Conservation (phyloP, 106 monocot species). For the Gastrodia elata region DNA sequence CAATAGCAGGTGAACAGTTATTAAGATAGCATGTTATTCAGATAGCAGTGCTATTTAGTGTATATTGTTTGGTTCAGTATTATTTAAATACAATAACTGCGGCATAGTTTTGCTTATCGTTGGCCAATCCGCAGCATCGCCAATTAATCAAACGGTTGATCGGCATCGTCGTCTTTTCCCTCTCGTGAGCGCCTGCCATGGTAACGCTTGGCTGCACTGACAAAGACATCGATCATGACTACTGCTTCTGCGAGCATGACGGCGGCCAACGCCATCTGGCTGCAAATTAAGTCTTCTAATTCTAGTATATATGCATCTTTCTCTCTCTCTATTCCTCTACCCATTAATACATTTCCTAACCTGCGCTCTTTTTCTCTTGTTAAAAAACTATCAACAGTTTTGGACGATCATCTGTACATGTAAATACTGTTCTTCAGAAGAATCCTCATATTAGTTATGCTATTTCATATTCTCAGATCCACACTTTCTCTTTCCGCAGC, state of each 20-base stretch:
- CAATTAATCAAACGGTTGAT: too few species aligned
- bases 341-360: not conserved
- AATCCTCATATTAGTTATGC: not conserved
- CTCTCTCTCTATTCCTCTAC: not conserved
- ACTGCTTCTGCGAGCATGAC: conserved; percentile 15
- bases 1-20: too few species aligned
- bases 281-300: conserved; percentile 37
- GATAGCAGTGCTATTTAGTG: too few species aligned
- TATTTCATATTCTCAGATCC: not conserved
- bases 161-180: not conserved
- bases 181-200: not conserved
- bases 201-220: not conserved
- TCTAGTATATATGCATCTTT: conserved; percentile 16
- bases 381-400: conserved; percentile 21
- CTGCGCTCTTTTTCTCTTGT: not conserved
- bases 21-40: too few species aligned
- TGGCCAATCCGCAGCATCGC: too few species aligned
- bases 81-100: too few species aligned
- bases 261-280: conserved; percentile 34
- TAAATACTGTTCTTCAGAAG: conserved; percentile 14
- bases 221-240: not conserved
- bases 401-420: conserved; percentile 53
- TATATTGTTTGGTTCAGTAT: too few species aligned
- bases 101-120: too few species aligned
- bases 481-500: conserved; percentile 14